Evolutionary conservation across 1,139 yeast species (phyloP), one percentile per base, ranked within the genome.

Genomic region (Saccharomyces uvarum): DNA sequence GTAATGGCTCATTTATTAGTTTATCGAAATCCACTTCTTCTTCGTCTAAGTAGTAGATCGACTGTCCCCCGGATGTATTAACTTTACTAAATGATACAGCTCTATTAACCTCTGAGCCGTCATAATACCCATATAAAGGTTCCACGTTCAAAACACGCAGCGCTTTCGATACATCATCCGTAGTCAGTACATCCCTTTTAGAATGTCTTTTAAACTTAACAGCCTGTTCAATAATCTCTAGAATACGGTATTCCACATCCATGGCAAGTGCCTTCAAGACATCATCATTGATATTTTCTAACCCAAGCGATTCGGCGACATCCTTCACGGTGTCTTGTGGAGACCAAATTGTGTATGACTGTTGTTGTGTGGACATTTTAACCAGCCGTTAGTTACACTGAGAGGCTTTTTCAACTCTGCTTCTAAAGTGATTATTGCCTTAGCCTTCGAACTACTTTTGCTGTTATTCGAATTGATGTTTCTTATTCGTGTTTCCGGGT

Each of bases 191-290:
- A 59, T 88, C 87, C 51, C 98, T 75, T 70, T 91, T 91, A 41
- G 95, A 84, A 70, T 95, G 97, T 64, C 97, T 80, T 95, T 93
- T 95, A 71, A 93, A 91, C 70, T 93, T 95, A 56, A 87, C 83
- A 24, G 99, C 98, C 58, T 95, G 96, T 71, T 93, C 98, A 56
- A 93, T 76, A 49, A 95, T 88, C 72, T 95, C 99, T 69, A 93
- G 95, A 59, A 95, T 89, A 61, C 99, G 80, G 69, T 95, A 95
- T 73, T 95, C 99, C 31, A 93, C 96, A 70, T 95, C 99, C 99
- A 95, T 93, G 4, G 99, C 99, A 57, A 95, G 75, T 59, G 95
- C 89, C 66, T 89, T 88, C 53, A 97, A 88, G 1, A 95, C 96
- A 59, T 95, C 99, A 57, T 93, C 98, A 24, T 90, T 88, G 49